These are phyloP conservation scores for Hibiscus syriacus DNA, from an alignment of 345 rosid species.

Conservation along the genomic window DNA sequence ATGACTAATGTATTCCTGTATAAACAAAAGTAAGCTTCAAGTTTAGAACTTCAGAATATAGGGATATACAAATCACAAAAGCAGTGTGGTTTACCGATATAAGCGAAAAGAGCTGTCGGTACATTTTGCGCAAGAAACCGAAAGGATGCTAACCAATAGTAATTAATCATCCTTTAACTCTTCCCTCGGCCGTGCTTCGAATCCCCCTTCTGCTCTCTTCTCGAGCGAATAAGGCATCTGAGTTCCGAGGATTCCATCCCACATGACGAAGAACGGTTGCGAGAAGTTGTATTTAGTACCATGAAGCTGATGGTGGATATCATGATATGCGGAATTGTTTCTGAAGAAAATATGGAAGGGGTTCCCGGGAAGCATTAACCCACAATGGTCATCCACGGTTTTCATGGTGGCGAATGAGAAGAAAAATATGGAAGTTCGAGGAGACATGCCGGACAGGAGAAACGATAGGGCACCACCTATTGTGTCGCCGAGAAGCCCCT, in stretches of 20 bases:
- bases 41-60: slow-evolving; percentile 3
- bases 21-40: slow-evolving; percentile 13
- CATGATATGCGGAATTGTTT: background rate
- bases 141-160: background rate
- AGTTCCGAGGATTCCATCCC: background rate
- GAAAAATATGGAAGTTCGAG: background rate
- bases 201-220: background rate
- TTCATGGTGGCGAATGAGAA: background rate
- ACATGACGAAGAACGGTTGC: background rate
- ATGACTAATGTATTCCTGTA: background rate
- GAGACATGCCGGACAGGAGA: background rate
- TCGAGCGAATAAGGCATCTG: background rate
- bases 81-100: slow-evolving; percentile 10
- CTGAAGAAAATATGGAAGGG: background rate
- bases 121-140: background rate
- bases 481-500: background rate
- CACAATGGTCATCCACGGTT: background rate
- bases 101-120: background rate
- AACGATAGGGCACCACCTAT: background rate
- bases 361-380: background rate
- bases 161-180: background rate
- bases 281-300: background rate
- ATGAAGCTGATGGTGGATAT: background rate
- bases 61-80: slow-evolving; percentile 19
- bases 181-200: background rate